Conservation (phyloP, 2,329 filamentous ascomycete genomes). For the Ophiostoma ulmi region DNA sequence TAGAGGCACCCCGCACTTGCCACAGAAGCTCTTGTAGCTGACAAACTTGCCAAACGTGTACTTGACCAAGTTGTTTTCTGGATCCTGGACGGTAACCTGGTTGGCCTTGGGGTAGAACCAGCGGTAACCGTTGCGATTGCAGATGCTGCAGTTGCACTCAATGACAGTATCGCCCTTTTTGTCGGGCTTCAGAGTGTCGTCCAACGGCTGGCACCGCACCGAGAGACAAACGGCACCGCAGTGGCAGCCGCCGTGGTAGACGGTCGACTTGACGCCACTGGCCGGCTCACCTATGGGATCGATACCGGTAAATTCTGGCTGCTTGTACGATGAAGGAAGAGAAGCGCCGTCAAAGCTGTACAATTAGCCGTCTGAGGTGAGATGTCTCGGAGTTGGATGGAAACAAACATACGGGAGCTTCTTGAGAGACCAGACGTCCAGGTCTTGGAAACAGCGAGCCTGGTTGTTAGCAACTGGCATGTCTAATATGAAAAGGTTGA, state of each 20-base stretch:
- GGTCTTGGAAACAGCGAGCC: constrained; percentile 41
- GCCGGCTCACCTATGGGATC: constrained; percentile 37
- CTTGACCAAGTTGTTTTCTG: constrained; percentile 38
- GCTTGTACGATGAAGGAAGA: constrained; percentile 34
- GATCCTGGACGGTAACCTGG: constrained; percentile 40
- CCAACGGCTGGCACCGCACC: constrained; percentile 39
- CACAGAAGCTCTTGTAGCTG: constrained; percentile 45
- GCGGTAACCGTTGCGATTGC: constrained; percentile 40
- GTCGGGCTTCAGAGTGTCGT: constrained; percentile 30
- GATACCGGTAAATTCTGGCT: constrained; percentile 38
- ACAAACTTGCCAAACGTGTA: constrained; percentile 38
- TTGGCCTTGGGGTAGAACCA: constrained; percentile 43
- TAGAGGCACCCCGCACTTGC: constrained; percentile 44
- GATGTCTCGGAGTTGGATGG: too few relatives aligned
- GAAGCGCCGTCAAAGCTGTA: constrained; percentile 36
- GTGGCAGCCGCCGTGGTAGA: constrained; percentile 50
- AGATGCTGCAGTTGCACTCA: constrained; percentile 51
- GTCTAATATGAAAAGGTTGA: neutral
- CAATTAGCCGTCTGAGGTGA: neutral
- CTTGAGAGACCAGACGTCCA: constrained; percentile 42
- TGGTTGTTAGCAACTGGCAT: constrained; percentile 27
- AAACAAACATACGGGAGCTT: constrained; percentile 28
- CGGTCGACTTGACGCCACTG: constrained; percentile 35
- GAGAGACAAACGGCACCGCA: constrained; percentile 47
- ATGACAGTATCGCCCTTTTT: constrained; percentile 28